These are phyloP conservation scores for Mycena leptocephala DNA, from an alignment of 768 basidiomycete genomes.

Conservation along the genomic window DNA sequence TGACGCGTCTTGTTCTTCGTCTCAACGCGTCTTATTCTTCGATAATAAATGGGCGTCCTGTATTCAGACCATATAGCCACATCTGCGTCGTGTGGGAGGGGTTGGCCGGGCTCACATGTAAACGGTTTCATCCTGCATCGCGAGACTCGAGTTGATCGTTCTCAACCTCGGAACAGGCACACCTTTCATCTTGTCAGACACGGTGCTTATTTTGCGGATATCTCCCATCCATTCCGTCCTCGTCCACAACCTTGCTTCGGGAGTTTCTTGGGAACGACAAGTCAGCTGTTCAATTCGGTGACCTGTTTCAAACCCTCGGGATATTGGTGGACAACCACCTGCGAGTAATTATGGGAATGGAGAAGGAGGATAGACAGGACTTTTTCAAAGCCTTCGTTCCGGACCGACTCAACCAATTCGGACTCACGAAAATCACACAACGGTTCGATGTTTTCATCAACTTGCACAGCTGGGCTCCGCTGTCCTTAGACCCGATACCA, in stretches of 20 bases:
- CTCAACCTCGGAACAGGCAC: no score
- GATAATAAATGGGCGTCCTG: no score
- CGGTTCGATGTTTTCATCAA: neutral
- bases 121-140: no score
- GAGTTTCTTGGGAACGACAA: neutral
- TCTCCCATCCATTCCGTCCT: neutral
- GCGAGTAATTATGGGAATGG: constrained; percentile 1
- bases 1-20: no score
- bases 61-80: no score
- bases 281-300: neutral
- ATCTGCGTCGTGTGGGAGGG: no score
- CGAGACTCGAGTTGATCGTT: no score
- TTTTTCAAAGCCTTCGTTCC: neutral
- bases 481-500: neutral
- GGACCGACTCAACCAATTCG: neutral
- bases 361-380: neutral
- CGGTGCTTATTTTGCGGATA: no score
- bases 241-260: neutral
- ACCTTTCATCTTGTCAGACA: no score
- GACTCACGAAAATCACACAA: neutral
- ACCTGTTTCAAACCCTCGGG: neutral
- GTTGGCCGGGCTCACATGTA: no score
- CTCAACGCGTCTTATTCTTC: no score
- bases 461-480: neutral
- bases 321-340: neutral